phyloP scores from a whole-genome alignment of 1,284 basidiomycete species.

The Rhodotorula glutinis region DNA sequence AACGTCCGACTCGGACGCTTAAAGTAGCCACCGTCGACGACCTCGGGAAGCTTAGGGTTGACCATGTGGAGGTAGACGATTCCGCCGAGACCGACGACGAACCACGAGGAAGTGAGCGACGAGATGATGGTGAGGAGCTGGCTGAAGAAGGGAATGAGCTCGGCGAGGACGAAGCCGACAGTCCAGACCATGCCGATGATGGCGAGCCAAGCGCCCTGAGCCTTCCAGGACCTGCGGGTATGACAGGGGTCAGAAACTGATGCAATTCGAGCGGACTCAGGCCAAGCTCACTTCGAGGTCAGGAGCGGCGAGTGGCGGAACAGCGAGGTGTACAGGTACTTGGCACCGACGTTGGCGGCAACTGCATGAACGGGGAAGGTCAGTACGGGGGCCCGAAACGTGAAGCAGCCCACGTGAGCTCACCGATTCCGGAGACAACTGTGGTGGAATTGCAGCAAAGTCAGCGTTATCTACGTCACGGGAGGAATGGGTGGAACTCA shows the following conservation, averaged over 20 bases:
- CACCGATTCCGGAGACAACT: too few relatives aligned
- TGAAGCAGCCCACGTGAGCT: too few relatives aligned
- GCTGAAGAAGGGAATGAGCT: conserved; percentile 20
- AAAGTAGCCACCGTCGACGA: conserved; percentile 1
- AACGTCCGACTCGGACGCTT: background rate
- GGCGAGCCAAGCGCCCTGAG: conserved; percentile 7
- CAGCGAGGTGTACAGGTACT: conserved; percentile 5
- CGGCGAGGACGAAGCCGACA: conserved; percentile 15
- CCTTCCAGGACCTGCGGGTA: conserved; percentile 2
- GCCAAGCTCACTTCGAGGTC: background rate
- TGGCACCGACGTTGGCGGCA: conserved; percentile 15
- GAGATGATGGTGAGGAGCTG: conserved; percentile 20
- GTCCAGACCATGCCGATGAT: conserved; percentile 3
- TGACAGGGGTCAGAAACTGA: background rate
- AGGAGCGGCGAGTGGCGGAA: conserved; percentile 17
- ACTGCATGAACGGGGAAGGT: conserved; percentile 2
- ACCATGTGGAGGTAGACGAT: conserved; percentile 1
- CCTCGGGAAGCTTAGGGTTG: background rate
- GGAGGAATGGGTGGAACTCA: too few relatives aligned
- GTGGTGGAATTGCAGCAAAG: too few relatives aligned
- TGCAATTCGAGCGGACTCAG: background rate
- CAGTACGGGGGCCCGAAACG: too few relatives aligned
- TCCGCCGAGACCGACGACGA: conserved; percentile 13
- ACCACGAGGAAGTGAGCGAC: conserved; percentile 10
- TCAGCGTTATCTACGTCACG: too few relatives aligned